Conservation (phyloP, 2,329 filamentous ascomycete species). For the Claviceps humidiphila region DNA sequence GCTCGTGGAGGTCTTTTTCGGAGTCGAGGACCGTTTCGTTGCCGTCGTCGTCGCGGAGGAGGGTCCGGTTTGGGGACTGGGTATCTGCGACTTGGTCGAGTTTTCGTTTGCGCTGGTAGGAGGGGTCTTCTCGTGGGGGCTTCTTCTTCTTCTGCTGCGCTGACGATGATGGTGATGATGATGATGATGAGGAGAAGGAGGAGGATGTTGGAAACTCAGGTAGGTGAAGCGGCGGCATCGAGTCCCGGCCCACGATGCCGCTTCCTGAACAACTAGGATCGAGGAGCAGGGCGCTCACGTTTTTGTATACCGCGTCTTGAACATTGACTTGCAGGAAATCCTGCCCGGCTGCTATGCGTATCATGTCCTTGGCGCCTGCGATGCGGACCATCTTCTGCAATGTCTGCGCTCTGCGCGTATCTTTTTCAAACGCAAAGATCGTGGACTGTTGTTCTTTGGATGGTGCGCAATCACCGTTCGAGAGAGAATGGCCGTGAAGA, state of each 20-base stretch:
- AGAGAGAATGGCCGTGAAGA: conserved; percentile 30
- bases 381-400: conserved; percentile 72
- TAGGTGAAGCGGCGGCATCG: conserved; percentile 55
- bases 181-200: no score
- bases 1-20: conserved; percentile 43
- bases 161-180: no score
- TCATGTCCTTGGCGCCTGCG: conserved; percentile 55
- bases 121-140: background rate
- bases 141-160: conserved; percentile 8
- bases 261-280: conserved; percentile 95
- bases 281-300: conserved; percentile 71
- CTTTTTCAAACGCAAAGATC: conserved; percentile 73
- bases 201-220: conserved; percentile 16
- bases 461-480: no score
- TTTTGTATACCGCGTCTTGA: conserved; percentile 40
- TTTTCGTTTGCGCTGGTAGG: conserved; percentile 32
- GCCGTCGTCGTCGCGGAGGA: conserved; percentile 45
- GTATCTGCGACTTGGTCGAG: conserved; percentile 18
- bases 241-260: conserved; percentile 82
- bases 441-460: conserved; percentile 1
- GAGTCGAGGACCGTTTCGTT: conserved; percentile 38
- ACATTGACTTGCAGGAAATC: conserved; percentile 76
- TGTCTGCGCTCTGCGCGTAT: conserved; percentile 55
- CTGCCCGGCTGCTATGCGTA: conserved; percentile 56
- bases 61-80: conserved; percentile 16